These are phyloP conservation scores for Tetracladium maxilliforme DNA, from an alignment of 2,329 filamentous ascomycete species.

Conservation along the genomic window DNA sequence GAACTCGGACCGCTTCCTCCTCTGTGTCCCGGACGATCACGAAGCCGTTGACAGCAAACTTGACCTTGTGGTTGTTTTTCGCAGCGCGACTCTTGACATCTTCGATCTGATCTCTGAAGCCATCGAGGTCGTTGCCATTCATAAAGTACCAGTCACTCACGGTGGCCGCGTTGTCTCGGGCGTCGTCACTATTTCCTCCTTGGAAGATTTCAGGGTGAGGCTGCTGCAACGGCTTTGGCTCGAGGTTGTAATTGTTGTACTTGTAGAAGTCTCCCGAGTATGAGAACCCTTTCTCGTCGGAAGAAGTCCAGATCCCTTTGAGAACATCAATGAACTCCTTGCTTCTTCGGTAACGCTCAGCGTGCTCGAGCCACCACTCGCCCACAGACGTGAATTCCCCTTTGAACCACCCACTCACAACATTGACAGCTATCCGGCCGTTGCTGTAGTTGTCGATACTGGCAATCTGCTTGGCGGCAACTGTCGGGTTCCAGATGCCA, in stretches of 20 bases:
- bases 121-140: constrained; percentile 39
- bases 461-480: constrained; percentile 36
- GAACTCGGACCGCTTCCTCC: constrained; percentile 29
- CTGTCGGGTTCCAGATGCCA: constrained; percentile 32
- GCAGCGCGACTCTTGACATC: constrained; percentile 30
- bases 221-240: constrained; percentile 29
- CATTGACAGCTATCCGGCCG: constrained; percentile 34
- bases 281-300: constrained; percentile 25
- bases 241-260: constrained; percentile 31
- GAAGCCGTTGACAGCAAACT: constrained; percentile 34
- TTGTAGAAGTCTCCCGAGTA: constrained; percentile 36
- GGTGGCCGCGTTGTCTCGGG: constrained; percentile 28
- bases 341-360: constrained; percentile 30
- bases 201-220: constrained; percentile 37
- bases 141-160: constrained; percentile 38
- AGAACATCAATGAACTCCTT: constrained; percentile 34
- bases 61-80: constrained; percentile 25
- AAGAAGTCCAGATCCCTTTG: constrained; percentile 31
- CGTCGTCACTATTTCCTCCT: constrained; percentile 34
- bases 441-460: constrained; percentile 34
- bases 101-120: constrained; percentile 31
- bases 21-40: constrained; percentile 33
- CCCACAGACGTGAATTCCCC: constrained; percentile 33
- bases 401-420: constrained; percentile 39
- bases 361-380: constrained; percentile 38